Evolutionary conservation across 2,329 filamentous ascomycete genomes (phyloP).

Genomic region (Clonostachys sp.): DNA sequence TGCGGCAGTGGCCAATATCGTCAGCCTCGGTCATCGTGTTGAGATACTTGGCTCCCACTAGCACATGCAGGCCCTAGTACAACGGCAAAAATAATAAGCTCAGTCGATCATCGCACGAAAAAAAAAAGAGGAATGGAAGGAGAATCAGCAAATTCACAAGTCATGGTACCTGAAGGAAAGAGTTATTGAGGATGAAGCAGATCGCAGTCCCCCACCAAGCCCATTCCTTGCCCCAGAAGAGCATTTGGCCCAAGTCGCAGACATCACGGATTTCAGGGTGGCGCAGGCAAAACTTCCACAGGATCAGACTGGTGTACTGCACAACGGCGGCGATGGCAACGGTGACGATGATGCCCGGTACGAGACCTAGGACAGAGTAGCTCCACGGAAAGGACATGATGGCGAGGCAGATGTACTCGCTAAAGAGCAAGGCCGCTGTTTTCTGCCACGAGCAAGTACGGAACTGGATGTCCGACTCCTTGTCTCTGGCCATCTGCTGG

Average conservation of each 20-base stretch:
- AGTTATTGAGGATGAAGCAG: conserved; percentile 94
- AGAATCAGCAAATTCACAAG: no score
- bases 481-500: conserved; percentile 72
- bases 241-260: conserved; percentile 91
- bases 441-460: conserved; percentile 93
- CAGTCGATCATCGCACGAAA: no score
- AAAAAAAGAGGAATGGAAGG: no score
- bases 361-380: conserved; percentile 80
- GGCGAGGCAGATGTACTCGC: conserved; percentile 86
- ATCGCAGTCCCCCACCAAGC: conserved; percentile 65
- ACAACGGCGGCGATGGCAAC: conserved; percentile 73
- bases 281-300: conserved; percentile 83
- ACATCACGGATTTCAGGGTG: conserved; percentile 91
- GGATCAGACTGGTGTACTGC: conserved; percentile 63
- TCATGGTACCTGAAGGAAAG: conserved; percentile 65
- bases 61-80: conserved; percentile 58
- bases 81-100: no score
- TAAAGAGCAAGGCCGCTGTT: conserved; percentile 87
- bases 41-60: conserved; percentile 80
- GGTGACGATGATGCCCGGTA: conserved; percentile 80
- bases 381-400: conserved; percentile 98
- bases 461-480: conserved; percentile 80
- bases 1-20: conserved; percentile 63
- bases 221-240: conserved; percentile 82
- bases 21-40: conserved; percentile 78